Evolutionary conservation across 306 rosid species (phyloP).

Genomic region (Dryas octopetala): DNA sequence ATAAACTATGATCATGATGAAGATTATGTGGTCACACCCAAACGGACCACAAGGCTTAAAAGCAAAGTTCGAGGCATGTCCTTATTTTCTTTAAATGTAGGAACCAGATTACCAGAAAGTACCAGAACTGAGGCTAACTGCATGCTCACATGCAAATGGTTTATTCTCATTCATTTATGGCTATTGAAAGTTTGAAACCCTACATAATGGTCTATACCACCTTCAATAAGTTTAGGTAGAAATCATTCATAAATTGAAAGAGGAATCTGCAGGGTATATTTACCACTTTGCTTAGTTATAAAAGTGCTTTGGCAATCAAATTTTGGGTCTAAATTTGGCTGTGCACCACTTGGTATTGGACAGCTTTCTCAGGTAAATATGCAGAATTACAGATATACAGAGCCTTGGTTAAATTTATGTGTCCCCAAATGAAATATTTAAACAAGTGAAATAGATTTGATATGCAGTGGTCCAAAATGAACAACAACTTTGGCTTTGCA

Average conservation of each 20-base stretch:
- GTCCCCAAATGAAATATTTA: background rate
- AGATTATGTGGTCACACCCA: slow-evolving; percentile 18
- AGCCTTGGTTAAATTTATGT: slow-evolving; percentile 7
- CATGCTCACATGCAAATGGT: slow-evolving; percentile 29
- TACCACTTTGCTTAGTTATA: background rate
- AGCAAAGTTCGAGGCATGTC: slow-evolving; percentile 25
- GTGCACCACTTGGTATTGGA: background rate
- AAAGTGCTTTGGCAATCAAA: no score
- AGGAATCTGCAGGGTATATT: background rate
- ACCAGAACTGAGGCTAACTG: slow-evolving; percentile 35
- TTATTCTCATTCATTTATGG: slow-evolving; percentile 45
- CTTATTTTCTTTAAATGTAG: slow-evolving; percentile 48
- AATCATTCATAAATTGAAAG: background rate
- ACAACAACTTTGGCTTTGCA: background rate
- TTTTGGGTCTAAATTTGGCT: no score
- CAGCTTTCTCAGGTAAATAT: background rate
- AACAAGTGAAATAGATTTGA: slow-evolving; percentile 14
- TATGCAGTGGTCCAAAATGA: slow-evolving; percentile 23
- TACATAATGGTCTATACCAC: slow-evolving; percentile 18
- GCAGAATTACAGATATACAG: slow-evolving; percentile 11
- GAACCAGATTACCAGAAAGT: slow-evolving; percentile 27
- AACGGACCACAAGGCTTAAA: slow-evolving; percentile 11
- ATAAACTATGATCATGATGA: background rate
- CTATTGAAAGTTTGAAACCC: background rate
- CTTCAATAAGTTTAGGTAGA: background rate